phyloP scores from a whole-genome alignment of 495 filamentous ascomycete species.

The Thermochaetoides thermophila region DNA sequence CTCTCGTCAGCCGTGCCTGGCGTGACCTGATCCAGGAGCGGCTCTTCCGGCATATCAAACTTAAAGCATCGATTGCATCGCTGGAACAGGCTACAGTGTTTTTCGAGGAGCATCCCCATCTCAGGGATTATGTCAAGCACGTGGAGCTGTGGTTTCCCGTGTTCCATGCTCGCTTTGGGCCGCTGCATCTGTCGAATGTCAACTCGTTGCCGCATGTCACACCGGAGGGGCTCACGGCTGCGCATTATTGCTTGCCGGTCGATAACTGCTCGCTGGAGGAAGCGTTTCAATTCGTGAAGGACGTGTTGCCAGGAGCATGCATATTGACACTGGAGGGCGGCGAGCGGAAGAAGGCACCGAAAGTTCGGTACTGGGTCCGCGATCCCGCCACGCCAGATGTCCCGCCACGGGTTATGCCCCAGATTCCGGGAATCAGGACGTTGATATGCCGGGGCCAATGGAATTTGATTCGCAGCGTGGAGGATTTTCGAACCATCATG shows the following conservation, averaged over 20 bases:
- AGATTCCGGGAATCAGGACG: constrained; percentile 31
- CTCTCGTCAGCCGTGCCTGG: constrained; percentile 48
- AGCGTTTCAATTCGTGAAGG: constrained; percentile 44
- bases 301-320: constrained; percentile 41
- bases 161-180: constrained; percentile 39
- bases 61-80: constrained; percentile 50
- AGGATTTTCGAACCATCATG: constrained; percentile 46
- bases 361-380: constrained; percentile 41
- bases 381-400: constrained; percentile 9
- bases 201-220: constrained; percentile 32
- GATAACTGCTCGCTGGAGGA: constrained; percentile 55
- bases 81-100: constrained; percentile 39
- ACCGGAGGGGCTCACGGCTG: constrained; percentile 33
- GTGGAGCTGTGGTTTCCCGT: constrained; percentile 63
- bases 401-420: constrained; percentile 15
- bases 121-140: constrained; percentile 49
- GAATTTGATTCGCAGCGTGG: constrained; percentile 53
- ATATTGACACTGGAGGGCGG: constrained; percentile 61
- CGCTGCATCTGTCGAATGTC: constrained; percentile 24
- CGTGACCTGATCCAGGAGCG: constrained; percentile 50
- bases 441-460: constrained; percentile 60
- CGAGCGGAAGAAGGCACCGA: constrained; percentile 55
- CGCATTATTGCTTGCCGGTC: constrained; percentile 37
- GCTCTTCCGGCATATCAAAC: constrained; percentile 57
- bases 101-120: constrained; percentile 42